A percentile compares a stretch with the other conserved stretches of the same genome.
phyloP scores from a whole-genome alignment of 106 monocot species.

The Phalaenopsis equestris region DNA sequence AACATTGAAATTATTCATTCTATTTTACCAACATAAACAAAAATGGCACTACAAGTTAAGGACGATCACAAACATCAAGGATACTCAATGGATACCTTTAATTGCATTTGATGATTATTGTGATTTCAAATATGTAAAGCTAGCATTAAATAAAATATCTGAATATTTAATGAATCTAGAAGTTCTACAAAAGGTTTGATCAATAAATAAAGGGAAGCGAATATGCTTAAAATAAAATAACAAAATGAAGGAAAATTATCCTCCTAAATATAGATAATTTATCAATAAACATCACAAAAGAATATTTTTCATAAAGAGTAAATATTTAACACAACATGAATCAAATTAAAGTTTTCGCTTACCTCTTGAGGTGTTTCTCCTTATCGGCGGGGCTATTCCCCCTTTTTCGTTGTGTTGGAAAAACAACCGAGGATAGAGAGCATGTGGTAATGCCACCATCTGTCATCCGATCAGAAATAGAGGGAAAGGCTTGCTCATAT shows the following conservation, averaged over 20 bases:
- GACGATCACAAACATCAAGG: no score
- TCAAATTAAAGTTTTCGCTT: not conserved
- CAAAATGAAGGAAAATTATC: not conserved
- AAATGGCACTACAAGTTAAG: no score
- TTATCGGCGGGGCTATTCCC: constrained; percentile 68
- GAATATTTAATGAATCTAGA: no score
- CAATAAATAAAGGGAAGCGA: no score
- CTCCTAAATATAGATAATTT: not conserved
- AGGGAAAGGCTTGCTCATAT: constrained; percentile 30
- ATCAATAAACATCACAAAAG: not conserved
- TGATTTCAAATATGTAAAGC: no score
- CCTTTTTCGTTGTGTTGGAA: constrained; percentile 48
- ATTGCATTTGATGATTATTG: no score
- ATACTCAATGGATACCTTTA: no score
- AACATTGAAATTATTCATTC: no score
- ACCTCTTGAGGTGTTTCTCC: constrained; percentile 91
- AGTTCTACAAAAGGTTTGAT: no score
- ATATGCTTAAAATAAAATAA: not conserved
- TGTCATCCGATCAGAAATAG: constrained; percentile 30
- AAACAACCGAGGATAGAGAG: constrained; percentile 8
- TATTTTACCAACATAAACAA: no score
- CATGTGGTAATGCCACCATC: constrained; percentile 23
- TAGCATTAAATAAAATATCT: no score
- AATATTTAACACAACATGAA: not conserved
- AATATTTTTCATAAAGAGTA: not conserved